Base-by-base conservation (phyloP, 352 stramenopile genomes). In the Detonula confervacea region DNA sequence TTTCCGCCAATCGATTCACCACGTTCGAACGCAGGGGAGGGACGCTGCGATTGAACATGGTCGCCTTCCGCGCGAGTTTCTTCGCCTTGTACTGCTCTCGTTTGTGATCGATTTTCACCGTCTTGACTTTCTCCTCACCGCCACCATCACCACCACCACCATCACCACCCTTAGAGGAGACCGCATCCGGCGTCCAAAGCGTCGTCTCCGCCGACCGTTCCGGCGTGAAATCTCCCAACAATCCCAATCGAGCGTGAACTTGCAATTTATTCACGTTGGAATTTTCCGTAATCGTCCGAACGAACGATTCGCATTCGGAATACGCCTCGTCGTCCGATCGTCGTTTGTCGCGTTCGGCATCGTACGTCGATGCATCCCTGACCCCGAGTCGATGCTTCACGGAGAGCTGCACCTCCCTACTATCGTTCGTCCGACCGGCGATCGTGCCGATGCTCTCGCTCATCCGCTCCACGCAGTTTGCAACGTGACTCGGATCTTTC, bases 381-480 rank as follows among this genome's bases (percentile, higher is more conserved):
- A 86, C 74, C 25, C 79, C 79, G 22, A 86, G 30, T 35, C 79
- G 79, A 72, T 86, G 79, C 35, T 86, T 86, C 16, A 86, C 67
- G 0, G 77, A 74, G 24, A 85, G 24, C 1, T 7, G 25, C 7
- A 24, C 4, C 18, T 42, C 14, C 12, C 35, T 42, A 42, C 12
- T 42, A 18, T 39, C 5, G 44, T n/a, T 37, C 27, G 8, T 20
- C 12, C 29, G 4, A 4, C 5, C 18, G 29, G 9, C 27, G 7
- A 18, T 16, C 4, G 9, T 1, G 8, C 1, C 22, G 11, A 20
- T 6, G 8, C 9, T 64, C 49, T 18, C 30, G 2, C 39, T 74
- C 62, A 98, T 97, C 18, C 79, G 91, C 25, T 86, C 75, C 55
- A 95, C 96, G 73, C 96, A 96, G n/a, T 96, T 89, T 12, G 92